Conservation (phyloP, 129 eudicot species). For the Ambrosia artemisiifolia region DNA sequence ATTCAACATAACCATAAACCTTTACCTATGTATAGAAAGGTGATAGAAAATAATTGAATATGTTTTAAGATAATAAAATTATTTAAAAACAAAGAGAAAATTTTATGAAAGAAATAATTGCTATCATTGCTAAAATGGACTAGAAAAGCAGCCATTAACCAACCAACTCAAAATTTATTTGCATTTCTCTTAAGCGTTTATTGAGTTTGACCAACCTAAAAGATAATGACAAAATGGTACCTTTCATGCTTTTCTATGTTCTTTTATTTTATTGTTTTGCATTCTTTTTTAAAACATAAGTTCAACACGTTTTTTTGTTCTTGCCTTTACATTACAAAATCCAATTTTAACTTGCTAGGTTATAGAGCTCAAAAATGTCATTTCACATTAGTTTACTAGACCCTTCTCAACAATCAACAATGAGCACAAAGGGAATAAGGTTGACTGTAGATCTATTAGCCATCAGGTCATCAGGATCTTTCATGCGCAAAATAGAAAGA, state of each 20-base stretch:
- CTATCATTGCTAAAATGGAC: neutral
- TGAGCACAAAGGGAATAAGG: no score
- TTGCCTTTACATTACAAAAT: constrained; percentile 11
- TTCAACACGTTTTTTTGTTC: constrained; percentile 9
- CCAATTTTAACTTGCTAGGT: neutral
- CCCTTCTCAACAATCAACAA: no score
- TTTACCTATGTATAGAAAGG: no score
- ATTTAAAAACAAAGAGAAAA: neutral
- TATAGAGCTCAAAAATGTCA: neutral
- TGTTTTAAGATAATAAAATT: neutral
- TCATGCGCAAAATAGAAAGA: no score
- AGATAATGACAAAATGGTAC: constrained; percentile 23
- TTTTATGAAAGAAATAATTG: no score
- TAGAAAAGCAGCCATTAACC: constrained; percentile 6
- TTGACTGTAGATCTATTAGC: no score
- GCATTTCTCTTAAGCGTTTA: constrained; percentile 9
- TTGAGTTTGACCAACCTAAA: constrained; percentile 20
- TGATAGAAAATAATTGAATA: no score
- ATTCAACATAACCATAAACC: neutral
- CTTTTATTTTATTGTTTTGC: neutral
- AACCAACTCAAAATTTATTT: constrained; percentile 13
- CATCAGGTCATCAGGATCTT: no score
- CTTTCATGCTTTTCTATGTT: constrained; percentile 15
- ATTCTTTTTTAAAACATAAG: neutral
- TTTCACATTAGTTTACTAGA: neutral